phyloP scores from a whole-genome alignment of 1,284 basidiomycete genomes.

The Puccinia triticina region DNA sequence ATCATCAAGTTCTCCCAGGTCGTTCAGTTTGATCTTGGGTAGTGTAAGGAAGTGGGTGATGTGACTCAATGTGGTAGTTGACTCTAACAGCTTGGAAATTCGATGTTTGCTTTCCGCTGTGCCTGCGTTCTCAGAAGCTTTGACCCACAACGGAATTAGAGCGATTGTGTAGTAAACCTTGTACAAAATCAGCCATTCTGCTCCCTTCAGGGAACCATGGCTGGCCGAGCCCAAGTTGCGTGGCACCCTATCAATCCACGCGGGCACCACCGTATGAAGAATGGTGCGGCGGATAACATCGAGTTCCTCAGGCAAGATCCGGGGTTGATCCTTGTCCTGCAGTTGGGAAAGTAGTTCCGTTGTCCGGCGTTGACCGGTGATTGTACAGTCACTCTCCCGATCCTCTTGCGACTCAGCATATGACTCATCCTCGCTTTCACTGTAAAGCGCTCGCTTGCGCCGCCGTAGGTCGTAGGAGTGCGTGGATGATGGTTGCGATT shows the following conservation, averaged over 20 bases:
- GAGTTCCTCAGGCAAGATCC: neutral
- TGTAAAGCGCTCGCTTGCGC: neutral
- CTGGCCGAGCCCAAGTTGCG: too few relatives aligned
- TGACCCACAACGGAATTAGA: neutral
- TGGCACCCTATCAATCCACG: too few relatives aligned
- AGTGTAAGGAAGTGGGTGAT: neutral
- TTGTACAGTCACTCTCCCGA: neutral
- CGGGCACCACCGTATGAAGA: neutral
- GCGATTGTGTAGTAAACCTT: neutral
- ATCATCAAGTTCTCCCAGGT: neutral
- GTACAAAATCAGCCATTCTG: neutral
- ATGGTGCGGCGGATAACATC: neutral
- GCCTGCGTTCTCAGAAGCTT: neutral
- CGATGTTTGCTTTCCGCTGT: neutral
- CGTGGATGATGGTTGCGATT: too few relatives aligned
- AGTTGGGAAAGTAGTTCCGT: neutral
- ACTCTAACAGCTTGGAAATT: neutral
- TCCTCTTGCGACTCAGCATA: neutral
- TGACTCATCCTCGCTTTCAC: neutral
- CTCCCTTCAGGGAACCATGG: too few relatives aligned
- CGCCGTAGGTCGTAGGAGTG: too few relatives aligned
- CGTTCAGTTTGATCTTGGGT: neutral
- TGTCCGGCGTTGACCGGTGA: too few relatives aligned
- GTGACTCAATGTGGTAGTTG: neutral
- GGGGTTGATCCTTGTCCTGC: neutral